A percentile compares a stretch with the other conserved stretches of the same genome.
Conservation (phyloP, 2,329 filamentous ascomycete genomes). For the Phaeosphaeria sp. region DNA sequence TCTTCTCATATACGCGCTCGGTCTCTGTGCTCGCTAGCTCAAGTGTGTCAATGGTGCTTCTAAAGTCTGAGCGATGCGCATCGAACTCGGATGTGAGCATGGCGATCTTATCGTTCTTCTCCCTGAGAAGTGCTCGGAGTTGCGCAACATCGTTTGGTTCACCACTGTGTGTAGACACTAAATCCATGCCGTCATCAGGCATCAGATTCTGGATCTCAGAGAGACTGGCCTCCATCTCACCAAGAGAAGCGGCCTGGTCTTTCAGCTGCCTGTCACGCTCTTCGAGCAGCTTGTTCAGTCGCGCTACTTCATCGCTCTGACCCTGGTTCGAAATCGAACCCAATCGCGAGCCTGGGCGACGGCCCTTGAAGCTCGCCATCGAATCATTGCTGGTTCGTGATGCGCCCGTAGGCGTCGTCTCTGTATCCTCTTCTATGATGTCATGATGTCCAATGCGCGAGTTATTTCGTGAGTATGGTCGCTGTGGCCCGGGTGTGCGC, state of each 20-base stretch:
- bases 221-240: constrained; percentile 88
- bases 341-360: constrained; percentile 33
- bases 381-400: constrained; percentile 61
- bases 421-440: constrained; percentile 49
- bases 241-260: constrained; percentile 81
- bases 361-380: constrained; percentile 54
- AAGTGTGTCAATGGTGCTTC: constrained; percentile 94
- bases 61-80: constrained; percentile 90
- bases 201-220: constrained; percentile 81
- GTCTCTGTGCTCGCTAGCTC: constrained; percentile 96
- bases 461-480: constrained; percentile 56
- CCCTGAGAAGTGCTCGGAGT: constrained; percentile 80
- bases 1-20: constrained; percentile 92
- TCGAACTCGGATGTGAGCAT: constrained; percentile 95
- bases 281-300: constrained; percentile 75
- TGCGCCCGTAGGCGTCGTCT: constrained; percentile 59
- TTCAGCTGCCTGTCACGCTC: constrained; percentile 87
- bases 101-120: constrained; percentile 97
- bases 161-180: constrained; percentile 54
- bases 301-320: constrained; percentile 70
- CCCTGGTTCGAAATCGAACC: constrained; percentile 49
- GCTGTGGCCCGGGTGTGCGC: constrained; percentile 48
- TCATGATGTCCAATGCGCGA: constrained; percentile 55
- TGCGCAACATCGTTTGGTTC: constrained; percentile 71
- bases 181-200: constrained; percentile 59